Evolutionary conservation across 805 yeast species (phyloP), one percentile per base, ranked within the genome.

Genomic region (Teunomyces aglyptinius): DNA sequence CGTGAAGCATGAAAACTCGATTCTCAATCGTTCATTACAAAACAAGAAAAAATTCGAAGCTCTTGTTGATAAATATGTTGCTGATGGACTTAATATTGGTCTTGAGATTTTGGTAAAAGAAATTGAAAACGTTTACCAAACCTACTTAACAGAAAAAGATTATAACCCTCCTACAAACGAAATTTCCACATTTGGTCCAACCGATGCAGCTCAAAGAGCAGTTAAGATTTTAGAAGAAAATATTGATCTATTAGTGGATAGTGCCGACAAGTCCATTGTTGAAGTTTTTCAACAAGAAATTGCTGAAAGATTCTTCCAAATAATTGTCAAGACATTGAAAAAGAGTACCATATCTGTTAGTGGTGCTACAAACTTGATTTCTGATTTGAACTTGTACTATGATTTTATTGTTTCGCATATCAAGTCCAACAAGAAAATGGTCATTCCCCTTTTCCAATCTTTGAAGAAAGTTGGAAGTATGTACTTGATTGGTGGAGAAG

Each of bases 281-380:
- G 98, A 91, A 55, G 95, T 92, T 0, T 94, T 90, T 60, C 94
- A 91, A 56, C 96, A 91, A 60, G 99, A 94, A 58, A 83, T 92
- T 28, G 96, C 96, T 0, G 88, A 89, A 62, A 65, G 98, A 36
- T 84, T 94, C 49, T 89, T 89, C 58, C 82, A 79, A 32, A 73
- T 83, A 1, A 69, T 94, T 24, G 86, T 89, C 35, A 90, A 89
- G 60, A 80, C 86, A 47, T 74, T 94, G 47, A 89, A 90, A 55
- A 82, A 83, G 58, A 60, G 75, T 18, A 78, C 83, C 0, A 80
- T 92, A 1, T 86, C 95, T 3, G 83, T 82, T 2, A 78, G 77
- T 10, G 98, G 99, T 2, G 96, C 97, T 0, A 77, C 89, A 20
- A 82, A 80, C 43, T 75, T 92, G 46, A 89, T 90, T 20, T 77